Percentiles rank a stretch among this genome's conserved stretches.
These are phyloP conservation scores for Phytophthora meadii DNA, from an alignment of 352 stramenopile species.

Conservation along the genomic window DNA sequence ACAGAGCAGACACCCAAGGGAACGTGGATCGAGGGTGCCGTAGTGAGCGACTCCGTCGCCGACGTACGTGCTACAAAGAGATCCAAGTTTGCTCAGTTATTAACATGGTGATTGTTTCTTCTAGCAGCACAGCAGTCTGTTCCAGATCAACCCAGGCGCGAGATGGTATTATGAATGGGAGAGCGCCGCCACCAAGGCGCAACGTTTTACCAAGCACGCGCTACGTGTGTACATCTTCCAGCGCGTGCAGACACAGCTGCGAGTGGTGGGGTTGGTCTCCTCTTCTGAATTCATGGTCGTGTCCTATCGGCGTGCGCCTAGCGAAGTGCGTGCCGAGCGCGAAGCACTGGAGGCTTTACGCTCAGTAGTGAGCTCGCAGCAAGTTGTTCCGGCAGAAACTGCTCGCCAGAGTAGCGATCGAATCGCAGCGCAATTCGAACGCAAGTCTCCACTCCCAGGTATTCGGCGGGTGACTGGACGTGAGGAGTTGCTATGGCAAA, in stretches of 20 bases:
- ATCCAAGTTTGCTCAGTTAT: too few relatives aligned
- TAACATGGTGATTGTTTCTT: not conserved
- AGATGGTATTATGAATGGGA: slow-evolving; percentile 83
- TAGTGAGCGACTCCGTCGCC: slow-evolving; percentile 25
- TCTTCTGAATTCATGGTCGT: slow-evolving; percentile 72
- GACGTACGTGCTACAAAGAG: slow-evolving; percentile 16
- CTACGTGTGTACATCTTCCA: slow-evolving; percentile 66
- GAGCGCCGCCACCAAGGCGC: slow-evolving; percentile 64
- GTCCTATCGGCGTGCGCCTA: slow-evolving; percentile 65
- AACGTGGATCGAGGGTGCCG: slow-evolving; percentile 62
- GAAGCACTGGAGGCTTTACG: slow-evolving; percentile 26
- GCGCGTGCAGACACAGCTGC: slow-evolving; percentile 35
- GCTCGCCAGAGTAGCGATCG: not conserved
- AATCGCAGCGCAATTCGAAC: not conserved
- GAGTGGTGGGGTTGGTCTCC: slow-evolving; percentile 46
- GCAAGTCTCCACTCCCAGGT: not conserved
- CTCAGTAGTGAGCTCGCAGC: slow-evolving; percentile 3
- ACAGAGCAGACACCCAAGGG: slow-evolving; percentile 69
- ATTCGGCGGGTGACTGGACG: slow-evolving; percentile 16
- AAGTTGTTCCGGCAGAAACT: not conserved
- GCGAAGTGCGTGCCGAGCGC: slow-evolving; percentile 48
- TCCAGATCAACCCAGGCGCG: slow-evolving; percentile 61
- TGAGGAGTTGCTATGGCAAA: slow-evolving; percentile 34
- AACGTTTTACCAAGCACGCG: slow-evolving; percentile 70
- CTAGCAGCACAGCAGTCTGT: slow-evolving; percentile 32